A percentile compares a stretch with the other conserved stretches of the same genome.
These are phyloP conservation scores for Leishmania aethiopica DNA, from an alignment of 208 protist genomes.

Conservation along the genomic window DNA sequence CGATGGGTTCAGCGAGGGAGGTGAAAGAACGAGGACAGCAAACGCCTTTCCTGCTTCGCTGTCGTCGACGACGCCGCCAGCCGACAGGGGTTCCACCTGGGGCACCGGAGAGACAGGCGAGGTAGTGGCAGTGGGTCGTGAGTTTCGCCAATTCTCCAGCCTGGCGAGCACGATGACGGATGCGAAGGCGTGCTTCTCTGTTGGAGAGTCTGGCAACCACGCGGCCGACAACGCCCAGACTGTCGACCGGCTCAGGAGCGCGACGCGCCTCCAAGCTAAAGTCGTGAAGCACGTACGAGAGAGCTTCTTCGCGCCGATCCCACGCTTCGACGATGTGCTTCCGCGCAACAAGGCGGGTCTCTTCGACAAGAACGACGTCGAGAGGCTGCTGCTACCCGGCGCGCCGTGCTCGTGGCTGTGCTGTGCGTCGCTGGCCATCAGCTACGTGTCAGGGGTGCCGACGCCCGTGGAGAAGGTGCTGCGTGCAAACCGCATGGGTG, in stretches of 20 bases:
- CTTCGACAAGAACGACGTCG: conserved; percentile 40
- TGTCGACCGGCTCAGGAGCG: conserved; percentile 34
- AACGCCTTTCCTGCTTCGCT: background rate
- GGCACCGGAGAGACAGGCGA: background rate
- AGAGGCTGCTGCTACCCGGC: conserved; percentile 44
- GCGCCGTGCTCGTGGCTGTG: conserved; percentile 84
- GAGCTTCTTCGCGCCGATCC: conserved; percentile 60
- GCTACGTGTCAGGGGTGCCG: conserved; percentile 67
- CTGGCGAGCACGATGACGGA: conserved; percentile 3
- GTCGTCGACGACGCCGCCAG: background rate
- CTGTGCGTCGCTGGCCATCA: conserved; percentile 77
- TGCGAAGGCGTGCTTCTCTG: background rate
- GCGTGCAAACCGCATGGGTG: conserved; percentile 73
- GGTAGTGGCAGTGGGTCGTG: conserved; percentile 15
- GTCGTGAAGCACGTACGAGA: conserved; percentile 47
- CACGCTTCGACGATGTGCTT: conserved; percentile 43
- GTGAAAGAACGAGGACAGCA: background rate
- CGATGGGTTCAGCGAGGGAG: conserved; percentile 1
- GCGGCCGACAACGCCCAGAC: conserved; percentile 20
- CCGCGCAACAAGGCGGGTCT: conserved; percentile 24
- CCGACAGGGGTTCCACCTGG: background rate
- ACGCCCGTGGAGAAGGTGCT: conserved; percentile 86
- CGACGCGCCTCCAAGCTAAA: conserved; percentile 35
- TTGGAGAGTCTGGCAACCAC: background rate
- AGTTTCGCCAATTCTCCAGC: conserved; percentile 3